Conservation (phyloP, 495 filamentous ascomycete species). For the Penicillium bovifimosum region DNA sequence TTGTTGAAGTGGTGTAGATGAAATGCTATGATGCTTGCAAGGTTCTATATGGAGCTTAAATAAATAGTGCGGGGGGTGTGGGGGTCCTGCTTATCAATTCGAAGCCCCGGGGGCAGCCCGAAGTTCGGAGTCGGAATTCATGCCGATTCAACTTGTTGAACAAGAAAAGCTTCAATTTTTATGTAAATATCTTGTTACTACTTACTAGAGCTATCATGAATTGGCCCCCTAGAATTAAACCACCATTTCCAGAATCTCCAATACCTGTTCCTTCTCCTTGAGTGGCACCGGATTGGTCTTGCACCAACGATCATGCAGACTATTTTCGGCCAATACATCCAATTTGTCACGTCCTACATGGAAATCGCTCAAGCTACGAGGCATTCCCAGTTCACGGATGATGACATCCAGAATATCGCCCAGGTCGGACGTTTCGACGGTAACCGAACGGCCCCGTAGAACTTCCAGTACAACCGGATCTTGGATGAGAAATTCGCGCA, state of each 20-base stretch:
- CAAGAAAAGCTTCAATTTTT: too few species aligned
- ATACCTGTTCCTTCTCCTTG: constrained; percentile 44
- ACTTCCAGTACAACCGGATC: constrained; percentile 39
- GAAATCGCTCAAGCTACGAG: constrained; percentile 50
- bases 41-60: neutral
- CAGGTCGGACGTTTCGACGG: constrained; percentile 37
- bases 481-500: constrained; percentile 46
- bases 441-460: constrained; percentile 33
- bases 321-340: constrained; percentile 45
- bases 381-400: constrained; percentile 51
- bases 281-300: constrained; percentile 47
- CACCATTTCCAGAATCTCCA: constrained; percentile 52
- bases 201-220: too few species aligned
- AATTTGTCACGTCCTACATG: constrained; percentile 50
- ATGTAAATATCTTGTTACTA: too few species aligned
- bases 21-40: neutral
- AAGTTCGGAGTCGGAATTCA: too few species aligned
- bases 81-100: constrained; percentile 25
- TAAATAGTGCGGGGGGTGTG: constrained; percentile 10
- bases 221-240: constrained; percentile 3
- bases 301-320: constrained; percentile 48
- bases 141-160: too few species aligned
- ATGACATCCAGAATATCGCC: constrained; percentile 51
- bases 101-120: neutral
- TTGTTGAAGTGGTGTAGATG: neutral